Base-by-base conservation (phyloP, 169 alveolate species). In the Cardiosporidium cionae region DNA sequence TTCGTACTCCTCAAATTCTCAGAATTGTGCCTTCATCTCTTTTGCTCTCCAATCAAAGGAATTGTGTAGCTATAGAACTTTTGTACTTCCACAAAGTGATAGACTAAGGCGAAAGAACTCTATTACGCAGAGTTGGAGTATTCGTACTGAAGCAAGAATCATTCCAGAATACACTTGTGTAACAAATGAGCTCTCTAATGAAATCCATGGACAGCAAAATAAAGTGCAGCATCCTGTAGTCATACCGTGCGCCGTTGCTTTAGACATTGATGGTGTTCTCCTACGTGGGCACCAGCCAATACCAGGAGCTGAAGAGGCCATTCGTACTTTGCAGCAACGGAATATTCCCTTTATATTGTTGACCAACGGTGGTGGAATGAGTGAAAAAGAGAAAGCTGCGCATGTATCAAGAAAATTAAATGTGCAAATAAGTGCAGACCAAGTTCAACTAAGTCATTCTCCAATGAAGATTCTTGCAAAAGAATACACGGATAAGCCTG, bases 261-360 rank as follows among this genome's bases (percentile, higher is more conserved):
- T 63, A 9, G 68, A 63, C 58, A 63, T 63, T 52, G 68, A 63
- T 63, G 68, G 68, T n/a, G 68, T 63, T 9, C 68, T 63, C 16
- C 64, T 63, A 16, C 9, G 58, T 9, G 68, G 68, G n/a, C 16
- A 29, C 35, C 16, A 63, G 22, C 64, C 68, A 9, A 9, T 63
- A n/a, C 25, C 16, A 9, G 68, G 68, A 52, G 68, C 68, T n/a
- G 22, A 63, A 52, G 68, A 63, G 58, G 68, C 68, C 25, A 9
- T 63, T 16, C 9, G n/a, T 9, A 9, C 22, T 9, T 52, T 63
- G 58, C 16, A n/a, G 16, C 35, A 63, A 9, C 35, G 58, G 66
- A n/a, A 63, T 16, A 9, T 63, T 9, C 68, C 68, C 16, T 63
- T 63, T n/a, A 29, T n/a, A 9, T 63, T 63, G 16, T 63, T 63